Evolutionary conservation across 2,329 filamentous ascomycete species (phyloP).

Genomic region (Bimuria novae-zelandiae): DNA sequence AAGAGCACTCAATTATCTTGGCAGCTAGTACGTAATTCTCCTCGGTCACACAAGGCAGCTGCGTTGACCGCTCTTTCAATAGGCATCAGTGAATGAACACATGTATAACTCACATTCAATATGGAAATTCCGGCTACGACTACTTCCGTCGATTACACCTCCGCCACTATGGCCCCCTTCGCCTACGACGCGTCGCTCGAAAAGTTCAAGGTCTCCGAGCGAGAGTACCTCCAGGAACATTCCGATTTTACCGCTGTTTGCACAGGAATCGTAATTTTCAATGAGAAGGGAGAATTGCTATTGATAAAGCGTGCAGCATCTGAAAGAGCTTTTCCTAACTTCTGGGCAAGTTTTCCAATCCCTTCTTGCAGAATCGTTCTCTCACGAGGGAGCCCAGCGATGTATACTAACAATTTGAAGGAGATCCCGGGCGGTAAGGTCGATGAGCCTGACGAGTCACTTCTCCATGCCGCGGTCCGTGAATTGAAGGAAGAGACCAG

Average conservation of each 20-base stretch:
- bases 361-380: too few relatives aligned
- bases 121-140: background rate
- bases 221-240: constrained; percentile 33
- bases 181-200: constrained; percentile 29
- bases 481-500: constrained; percentile 60
- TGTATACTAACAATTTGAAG: constrained; percentile 32
- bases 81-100: background rate
- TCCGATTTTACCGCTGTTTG: constrained; percentile 32
- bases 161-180: constrained; percentile 11
- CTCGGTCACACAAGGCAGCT: background rate
- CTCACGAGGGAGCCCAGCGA: constrained; percentile 10
- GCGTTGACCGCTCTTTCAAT: background rate
- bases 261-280: constrained; percentile 40
- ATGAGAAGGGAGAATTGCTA: constrained; percentile 36
- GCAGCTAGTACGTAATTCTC: background rate
- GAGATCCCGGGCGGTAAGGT: constrained; percentile 58
- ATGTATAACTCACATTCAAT: background rate
- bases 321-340: constrained; percentile 40
- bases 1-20: background rate
- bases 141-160: background rate
- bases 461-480: constrained; percentile 55
- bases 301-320: constrained; percentile 44
- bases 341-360: constrained; percentile 31
- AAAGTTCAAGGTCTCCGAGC: constrained; percentile 34
- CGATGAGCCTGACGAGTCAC: constrained; percentile 52